Conservation (phyloP, 768 basidiomycete genomes). For the Suillus placidus region DNA sequence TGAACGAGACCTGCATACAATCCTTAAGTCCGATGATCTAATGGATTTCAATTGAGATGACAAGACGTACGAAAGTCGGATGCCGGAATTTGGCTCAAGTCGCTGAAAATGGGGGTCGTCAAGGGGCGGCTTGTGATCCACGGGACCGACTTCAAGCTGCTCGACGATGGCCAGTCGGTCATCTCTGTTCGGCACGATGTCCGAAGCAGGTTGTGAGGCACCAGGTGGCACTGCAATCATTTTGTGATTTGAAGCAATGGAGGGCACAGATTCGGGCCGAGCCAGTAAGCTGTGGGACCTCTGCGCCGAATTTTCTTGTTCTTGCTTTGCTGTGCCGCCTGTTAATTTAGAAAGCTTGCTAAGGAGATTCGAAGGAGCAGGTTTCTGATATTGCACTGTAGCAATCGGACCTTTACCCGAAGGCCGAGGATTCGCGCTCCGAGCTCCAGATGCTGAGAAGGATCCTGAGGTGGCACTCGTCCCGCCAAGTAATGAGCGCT, state of each 20-base stretch:
- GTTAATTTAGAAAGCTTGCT: conserved; percentile 49
- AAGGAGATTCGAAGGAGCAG: conserved; percentile 56
- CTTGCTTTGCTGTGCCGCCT: conserved; percentile 19
- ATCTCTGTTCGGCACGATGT: conserved; percentile 42
- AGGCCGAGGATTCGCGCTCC: neutral
- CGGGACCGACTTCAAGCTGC: conserved; percentile 76
- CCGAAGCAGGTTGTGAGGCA: conserved; percentile 7
- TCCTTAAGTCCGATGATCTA: neutral
- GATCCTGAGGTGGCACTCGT: conserved; percentile 14
- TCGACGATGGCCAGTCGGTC: conserved; percentile 74
- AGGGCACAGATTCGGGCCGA: conserved; percentile 15
- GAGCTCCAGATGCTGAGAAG: conserved; percentile 20
- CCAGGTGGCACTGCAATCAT: conserved; percentile 16
- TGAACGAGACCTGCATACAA: conserved; percentile 59
- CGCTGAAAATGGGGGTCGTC: conserved; percentile 79
- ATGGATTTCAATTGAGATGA: conserved; percentile 1
- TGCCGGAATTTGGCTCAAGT: conserved; percentile 90
- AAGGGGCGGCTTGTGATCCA: conserved; percentile 65
- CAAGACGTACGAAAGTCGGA: conserved; percentile 71
- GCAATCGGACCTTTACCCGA: conserved; percentile 5
- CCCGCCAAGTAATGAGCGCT: conserved; percentile 18
- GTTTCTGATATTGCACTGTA: conserved; percentile 27
- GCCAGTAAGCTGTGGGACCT: conserved; percentile 30
- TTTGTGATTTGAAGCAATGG: neutral
- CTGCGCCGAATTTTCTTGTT: conserved; percentile 30